Evolutionary conservation across 208 protist genomes (phyloP), one percentile per base, ranked within the genome.

Genomic region (Wallacemonas sp.): DNA sequence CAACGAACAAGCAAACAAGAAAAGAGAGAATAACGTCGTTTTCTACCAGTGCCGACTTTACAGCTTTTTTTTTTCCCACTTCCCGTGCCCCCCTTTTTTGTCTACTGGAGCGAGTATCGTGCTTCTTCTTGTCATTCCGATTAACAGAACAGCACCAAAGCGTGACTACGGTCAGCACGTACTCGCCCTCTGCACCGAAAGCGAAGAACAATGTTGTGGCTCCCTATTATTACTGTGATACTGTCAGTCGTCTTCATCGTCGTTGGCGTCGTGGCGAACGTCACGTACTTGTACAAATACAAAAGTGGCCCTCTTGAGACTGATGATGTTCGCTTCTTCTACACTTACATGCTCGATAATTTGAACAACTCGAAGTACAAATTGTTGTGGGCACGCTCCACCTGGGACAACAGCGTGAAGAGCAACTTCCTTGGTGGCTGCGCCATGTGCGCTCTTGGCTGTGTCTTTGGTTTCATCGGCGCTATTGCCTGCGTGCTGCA

Each of bases 401-500:
- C 6, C 30, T 41, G 5, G 5, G 4, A 12, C 15, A 0, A 26
- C 3, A 31, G n/a, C 30, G 9, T 58, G 4, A 58, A 34, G 22
- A n/a, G 19, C 51, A 58, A 58, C 12, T 58, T 58, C n/a, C 30
- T 58, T 15, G 51, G 51, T n/a, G 51, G 51, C 17, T 9, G 15
- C 8, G 51, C 31, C 30, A 26, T 58, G 17, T 58, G 51, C 51
- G 28, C 28, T 3, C 51, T 58, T n/a, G 51, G 51, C 51, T 27
- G 30, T 22, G 41, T 58, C 14, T 58, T 39, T 21, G 51, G 51
- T 39, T 26, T 17, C 14, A 6, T 58, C n/a, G 51, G n/a, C 5
- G 26, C 51, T 6, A 21, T 58, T 39, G 17, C 41, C 24, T 26
- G n/a, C 14, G 30, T 9, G n/a, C 51, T 58, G 4, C 51, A 58